Base-by-base conservation (phyloP, 805 yeast genomes). In the Kluyveromyces starmeri region DNA sequence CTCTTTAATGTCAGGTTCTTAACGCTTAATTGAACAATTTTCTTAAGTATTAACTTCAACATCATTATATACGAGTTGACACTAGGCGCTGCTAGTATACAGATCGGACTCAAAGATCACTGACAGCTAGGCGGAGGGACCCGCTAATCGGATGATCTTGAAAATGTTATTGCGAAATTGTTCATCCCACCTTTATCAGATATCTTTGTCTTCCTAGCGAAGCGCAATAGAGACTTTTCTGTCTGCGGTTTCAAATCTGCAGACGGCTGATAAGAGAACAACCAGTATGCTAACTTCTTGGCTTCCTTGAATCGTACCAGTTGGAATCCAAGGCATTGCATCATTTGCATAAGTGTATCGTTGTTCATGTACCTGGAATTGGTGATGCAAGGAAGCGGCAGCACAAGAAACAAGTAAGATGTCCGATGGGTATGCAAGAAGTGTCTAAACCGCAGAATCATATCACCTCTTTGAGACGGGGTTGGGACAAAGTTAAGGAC, bases 401-500 rank as follows among this genome's bases (percentile, higher is more conserved):
- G 60, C 5, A 89, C 97, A 9, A 89, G 56, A 50, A 89, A 88
- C 4, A 86, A 55, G 21, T 65, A 50, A 4, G 73, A 38, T 2
- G 40, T 23, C 1, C 19, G 23, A 6, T 37, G 37, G 17, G 34
- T 64, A 24, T 57, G 58, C 24, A 88, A 59, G 48, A 83, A 88
- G 18, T 61, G 37, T 4, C 72, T 59, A 7, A 84, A 70, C 36
- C 81, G 53, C 22, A 50, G 48, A 42, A 86, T 61, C 96, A 89
- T 89, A 4, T 69, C 71, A 2, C 96, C 96, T 35, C 98, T 61
- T 10, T 61, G 70, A 7, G 47, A 48, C 0, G 88, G 74, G 1
- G 73, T 73, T 0, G 95, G 83, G 1, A 89, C 96, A 58, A 83
- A 89, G 52, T 89, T 89, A 10, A 89, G 62, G 24, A 89, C 98